A percentile compares a stretch with the other conserved stretches of the same genome.
Evolutionary conservation across 1,139 yeast genomes (phyloP).

Genomic region (Waltiozyma sp.): DNA sequence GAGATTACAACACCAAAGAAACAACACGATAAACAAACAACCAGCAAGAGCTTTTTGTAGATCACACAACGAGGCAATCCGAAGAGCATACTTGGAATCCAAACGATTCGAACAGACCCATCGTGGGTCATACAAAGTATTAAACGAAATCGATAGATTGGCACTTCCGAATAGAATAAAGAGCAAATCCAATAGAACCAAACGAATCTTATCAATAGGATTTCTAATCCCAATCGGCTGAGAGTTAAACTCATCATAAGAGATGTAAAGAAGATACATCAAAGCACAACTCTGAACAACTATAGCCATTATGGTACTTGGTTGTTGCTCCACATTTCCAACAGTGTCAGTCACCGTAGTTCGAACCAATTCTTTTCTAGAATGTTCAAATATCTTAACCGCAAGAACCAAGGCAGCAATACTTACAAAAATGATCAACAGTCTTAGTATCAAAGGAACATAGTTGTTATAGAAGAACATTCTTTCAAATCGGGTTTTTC

Average conservation of each 20-base stretch:
- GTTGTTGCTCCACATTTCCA: slow-evolving; percentile 48
- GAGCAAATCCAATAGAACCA: slow-evolving; percentile 65
- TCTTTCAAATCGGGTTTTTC: slow-evolving; percentile 36
- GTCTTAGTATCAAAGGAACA: slow-evolving; percentile 66
- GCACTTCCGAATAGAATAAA: slow-evolving; percentile 93
- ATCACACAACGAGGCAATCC: slow-evolving; percentile 45
- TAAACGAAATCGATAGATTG: slow-evolving; percentile 73
- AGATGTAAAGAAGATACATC: slow-evolving; percentile 66
- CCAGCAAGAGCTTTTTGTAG: slow-evolving; percentile 73
- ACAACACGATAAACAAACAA: slow-evolving; percentile 62
- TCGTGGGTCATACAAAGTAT: slow-evolving; percentile 64
- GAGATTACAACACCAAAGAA: slow-evolving; percentile 79
- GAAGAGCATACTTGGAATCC: slow-evolving; percentile 19
- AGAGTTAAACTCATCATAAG: slow-evolving; percentile 85
- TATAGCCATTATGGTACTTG: slow-evolving; percentile 88
- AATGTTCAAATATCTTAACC: slow-evolving; percentile 44
- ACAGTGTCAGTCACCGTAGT: background rate
- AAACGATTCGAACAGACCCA: slow-evolving; percentile 59
- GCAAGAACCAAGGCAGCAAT: slow-evolving; percentile 60
- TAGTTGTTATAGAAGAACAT: slow-evolving; percentile 66
- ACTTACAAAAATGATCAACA: slow-evolving; percentile 53
- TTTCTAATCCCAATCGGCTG: slow-evolving; percentile 84
- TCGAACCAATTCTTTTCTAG: slow-evolving; percentile 21
- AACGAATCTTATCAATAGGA: slow-evolving; percentile 70
- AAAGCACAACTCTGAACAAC: slow-evolving; percentile 74